phyloP scores from a whole-genome alignment of 768 basidiomycete genomes.

The Mycena haematopus region DNA sequence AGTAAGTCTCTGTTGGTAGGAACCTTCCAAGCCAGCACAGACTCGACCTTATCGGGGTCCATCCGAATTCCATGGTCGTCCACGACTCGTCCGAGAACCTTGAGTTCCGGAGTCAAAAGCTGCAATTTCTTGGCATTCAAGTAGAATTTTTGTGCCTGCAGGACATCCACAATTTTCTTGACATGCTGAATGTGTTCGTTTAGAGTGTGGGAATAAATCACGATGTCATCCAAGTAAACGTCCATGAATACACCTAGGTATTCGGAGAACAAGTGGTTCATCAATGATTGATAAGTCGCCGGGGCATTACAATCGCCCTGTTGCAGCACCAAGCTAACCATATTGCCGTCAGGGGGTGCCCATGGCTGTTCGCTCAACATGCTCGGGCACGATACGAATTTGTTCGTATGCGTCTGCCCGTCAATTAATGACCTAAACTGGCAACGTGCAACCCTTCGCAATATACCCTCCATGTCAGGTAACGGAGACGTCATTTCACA shows the following conservation, averaged over 20 bases:
- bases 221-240: constrained; percentile 39
- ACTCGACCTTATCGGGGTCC: constrained; percentile 53
- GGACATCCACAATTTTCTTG: constrained; percentile 37
- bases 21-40: too few relatives aligned
- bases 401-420: constrained; percentile 50
- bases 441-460: constrained; percentile 4
- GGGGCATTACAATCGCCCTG: constrained; percentile 26
- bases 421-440: constrained; percentile 32
- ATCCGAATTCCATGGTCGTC: constrained; percentile 46
- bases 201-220: constrained; percentile 46
- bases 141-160: constrained; percentile 41
- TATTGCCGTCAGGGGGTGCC: constrained; percentile 40
- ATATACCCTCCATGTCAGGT: constrained; percentile 13
- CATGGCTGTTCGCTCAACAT: constrained; percentile 36
- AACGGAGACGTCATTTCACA: constrained; percentile 5
- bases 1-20: constrained; percentile 42
- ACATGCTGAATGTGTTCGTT: constrained; percentile 44
- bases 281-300: constrained; percentile 47
- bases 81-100: constrained; percentile 42
- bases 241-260: neutral
- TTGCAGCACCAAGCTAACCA: constrained; percentile 45
- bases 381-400: constrained; percentile 35
- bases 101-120: constrained; percentile 36
- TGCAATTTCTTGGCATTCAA: constrained; percentile 38
- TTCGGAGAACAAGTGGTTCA: neutral